Conservation (phyloP, 2,329 filamentous ascomycete species). For the Colletotrichum zoysiae region DNA sequence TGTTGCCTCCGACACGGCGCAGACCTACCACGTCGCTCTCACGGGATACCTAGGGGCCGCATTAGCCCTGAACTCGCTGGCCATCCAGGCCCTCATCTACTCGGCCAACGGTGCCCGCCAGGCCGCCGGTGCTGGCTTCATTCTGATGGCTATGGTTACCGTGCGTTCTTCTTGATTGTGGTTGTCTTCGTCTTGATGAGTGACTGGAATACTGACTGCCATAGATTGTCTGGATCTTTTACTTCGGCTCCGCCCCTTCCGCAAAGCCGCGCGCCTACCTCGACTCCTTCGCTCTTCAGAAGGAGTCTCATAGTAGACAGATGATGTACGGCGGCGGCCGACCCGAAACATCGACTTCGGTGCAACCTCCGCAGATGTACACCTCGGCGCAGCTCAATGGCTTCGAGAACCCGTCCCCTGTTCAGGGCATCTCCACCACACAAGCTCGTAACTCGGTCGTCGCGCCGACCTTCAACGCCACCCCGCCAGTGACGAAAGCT, state of each 20-base stretch:
- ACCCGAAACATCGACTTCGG: conserved; percentile 85
- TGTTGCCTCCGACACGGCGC: conserved; percentile 84
- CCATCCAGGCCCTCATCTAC: conserved; percentile 90
- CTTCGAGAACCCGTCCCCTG: conserved; percentile 94
- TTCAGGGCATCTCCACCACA: conserved; percentile 75
- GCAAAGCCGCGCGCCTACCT: conserved; percentile 90
- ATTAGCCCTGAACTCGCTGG: conserved; percentile 86
- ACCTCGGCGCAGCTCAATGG: conserved; percentile 94
- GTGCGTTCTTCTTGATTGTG: conserved; percentile 65
- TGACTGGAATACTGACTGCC: neutral
- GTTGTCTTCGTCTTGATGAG: neutral
- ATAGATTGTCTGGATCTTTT: conserved; percentile 98
- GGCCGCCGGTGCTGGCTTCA: conserved; percentile 92
- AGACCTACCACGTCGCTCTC: conserved; percentile 92
- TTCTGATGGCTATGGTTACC: conserved; percentile 91
- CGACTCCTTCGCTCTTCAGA: conserved; percentile 94
- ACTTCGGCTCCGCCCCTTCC: conserved; percentile 93
- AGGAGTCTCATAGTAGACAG: conserved; percentile 80
- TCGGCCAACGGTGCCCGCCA: conserved; percentile 78
- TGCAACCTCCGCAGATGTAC: conserved; percentile 93
- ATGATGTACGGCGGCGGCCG: conserved; percentile 82
- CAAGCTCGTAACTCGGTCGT: conserved; percentile 57
- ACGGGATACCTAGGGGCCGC: conserved; percentile 88
- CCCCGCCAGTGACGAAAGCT: conserved; percentile 56
- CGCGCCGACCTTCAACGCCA: conserved; percentile 53